A percentile compares a stretch with the other conserved stretches of the same genome.
These are phyloP conservation scores for Sphagnum contortum DNA, from an alignment of 225 moss, liverwort and hornwort genomes.

Conservation along the genomic window DNA sequence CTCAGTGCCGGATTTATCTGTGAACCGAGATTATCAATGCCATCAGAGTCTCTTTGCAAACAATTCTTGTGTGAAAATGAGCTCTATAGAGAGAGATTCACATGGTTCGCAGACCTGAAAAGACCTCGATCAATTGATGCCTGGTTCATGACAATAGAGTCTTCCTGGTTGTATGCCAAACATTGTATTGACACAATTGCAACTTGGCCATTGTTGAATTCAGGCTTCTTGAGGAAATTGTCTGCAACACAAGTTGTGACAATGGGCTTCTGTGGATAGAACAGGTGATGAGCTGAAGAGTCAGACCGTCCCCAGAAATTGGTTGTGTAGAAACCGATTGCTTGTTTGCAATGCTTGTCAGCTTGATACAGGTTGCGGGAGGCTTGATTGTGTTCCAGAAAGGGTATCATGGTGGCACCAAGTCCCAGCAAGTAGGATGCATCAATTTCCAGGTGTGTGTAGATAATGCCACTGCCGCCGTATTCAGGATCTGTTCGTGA, in stretches of 20 bases:
- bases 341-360: conserved; percentile 91
- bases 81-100: too few relatives aligned
- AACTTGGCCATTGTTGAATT: conserved; percentile 82
- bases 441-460: conserved; percentile 74
- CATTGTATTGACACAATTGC: conserved; percentile 76
- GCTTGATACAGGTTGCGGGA: conserved; percentile 81
- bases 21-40: too few relatives aligned
- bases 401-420: conserved; percentile 83
- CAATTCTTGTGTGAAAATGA: too few relatives aligned
- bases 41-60: too few relatives aligned
- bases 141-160: conserved; percentile 94
- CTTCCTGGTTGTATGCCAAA: conserved; percentile 93
- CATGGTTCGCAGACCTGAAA: conserved; percentile 43
- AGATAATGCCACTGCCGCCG: conserved; percentile 10
- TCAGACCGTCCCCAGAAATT: conserved; percentile 61
- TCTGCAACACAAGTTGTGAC: conserved; percentile 65
- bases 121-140: conserved; percentile 95
- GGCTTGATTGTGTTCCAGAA: conserved; percentile 80
- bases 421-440: conserved; percentile 72
- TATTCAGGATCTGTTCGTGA: conserved; percentile 18
- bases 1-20: too few relatives aligned
- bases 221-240: conserved; percentile 49
- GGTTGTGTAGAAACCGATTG: conserved; percentile 78
- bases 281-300: conserved; percentile 70
- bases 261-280: conserved; percentile 88